phyloP scores from a whole-genome alignment of 768 basidiomycete species.

The Lactifluus rugatus region DNA sequence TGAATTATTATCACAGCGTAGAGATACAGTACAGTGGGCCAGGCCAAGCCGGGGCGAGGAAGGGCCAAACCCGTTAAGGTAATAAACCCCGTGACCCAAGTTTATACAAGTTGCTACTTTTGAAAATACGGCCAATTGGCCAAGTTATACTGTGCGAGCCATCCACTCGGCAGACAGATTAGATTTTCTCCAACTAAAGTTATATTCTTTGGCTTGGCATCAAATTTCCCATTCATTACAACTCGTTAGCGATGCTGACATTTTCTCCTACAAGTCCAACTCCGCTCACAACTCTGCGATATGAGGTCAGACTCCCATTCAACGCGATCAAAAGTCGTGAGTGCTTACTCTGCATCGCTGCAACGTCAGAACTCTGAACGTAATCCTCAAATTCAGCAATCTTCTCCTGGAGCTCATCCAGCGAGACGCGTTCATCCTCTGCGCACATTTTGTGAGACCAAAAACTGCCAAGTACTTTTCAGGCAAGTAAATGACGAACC shows the following conservation, averaged over 20 bases:
- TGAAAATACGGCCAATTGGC: too few species aligned
- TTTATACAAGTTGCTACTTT: too few species aligned
- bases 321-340: background rate
- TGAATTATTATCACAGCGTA: background rate
- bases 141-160: too few species aligned
- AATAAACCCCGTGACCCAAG: background rate
- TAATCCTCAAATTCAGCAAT: constrained; percentile 77
- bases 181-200: background rate
- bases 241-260: background rate
- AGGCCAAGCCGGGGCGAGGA: background rate
- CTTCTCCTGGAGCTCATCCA: constrained; percentile 90
- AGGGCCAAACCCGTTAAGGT: background rate
- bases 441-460: constrained; percentile 29
- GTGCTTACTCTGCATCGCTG: constrained; percentile 82
- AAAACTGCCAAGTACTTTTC: constrained; percentile 27
- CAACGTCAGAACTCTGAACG: constrained; percentile 85
- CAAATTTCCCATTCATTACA: background rate
- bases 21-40: background rate
- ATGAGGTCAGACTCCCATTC: background rate
- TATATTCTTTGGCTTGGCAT: background rate
- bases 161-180: background rate
- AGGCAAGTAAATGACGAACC: constrained; percentile 24
- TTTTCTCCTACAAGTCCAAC: background rate
- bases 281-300: constrained; percentile 37
- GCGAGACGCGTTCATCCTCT: constrained; percentile 95